phyloP scores from a whole-genome alignment of 129 eudicot species.

The Centrapalus pauciflorus region DNA sequence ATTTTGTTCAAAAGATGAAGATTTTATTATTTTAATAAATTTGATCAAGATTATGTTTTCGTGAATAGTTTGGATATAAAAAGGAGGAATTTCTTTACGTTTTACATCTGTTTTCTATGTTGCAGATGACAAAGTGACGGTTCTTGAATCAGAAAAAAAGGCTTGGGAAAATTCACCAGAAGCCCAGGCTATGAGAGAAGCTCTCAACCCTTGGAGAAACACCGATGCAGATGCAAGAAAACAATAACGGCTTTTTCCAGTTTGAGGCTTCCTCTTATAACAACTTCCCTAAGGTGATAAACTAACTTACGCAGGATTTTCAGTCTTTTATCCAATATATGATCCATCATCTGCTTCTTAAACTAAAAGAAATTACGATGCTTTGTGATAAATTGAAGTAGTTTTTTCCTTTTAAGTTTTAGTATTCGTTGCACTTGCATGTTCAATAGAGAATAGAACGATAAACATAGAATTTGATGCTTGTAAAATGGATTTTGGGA shows the following conservation, averaged over 20 bases:
- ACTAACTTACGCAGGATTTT: background rate
- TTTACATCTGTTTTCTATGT: conserved; percentile 2
- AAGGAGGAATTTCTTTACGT: background rate
- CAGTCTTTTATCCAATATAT: background rate
- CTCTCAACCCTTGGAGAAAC: conserved; percentile 91
- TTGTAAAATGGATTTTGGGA: too few relatives aligned
- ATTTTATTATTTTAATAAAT: too few relatives aligned
- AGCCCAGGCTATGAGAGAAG: conserved; percentile 86
- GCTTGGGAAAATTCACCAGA: conserved; percentile 87
- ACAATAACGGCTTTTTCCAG: conserved; percentile 20
- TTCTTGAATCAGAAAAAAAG: conserved; percentile 74
- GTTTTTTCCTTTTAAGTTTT: too few relatives aligned
- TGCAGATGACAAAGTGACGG: conserved; percentile 92
- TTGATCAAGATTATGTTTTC: too few relatives aligned
- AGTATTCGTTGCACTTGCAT: too few relatives aligned
- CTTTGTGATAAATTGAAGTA: too few relatives aligned
- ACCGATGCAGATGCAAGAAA: conserved; percentile 39
- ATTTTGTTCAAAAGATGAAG: background rate
- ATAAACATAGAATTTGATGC: too few relatives aligned
- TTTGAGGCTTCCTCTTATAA: conserved; percentile 5
- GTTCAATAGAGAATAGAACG: too few relatives aligned
- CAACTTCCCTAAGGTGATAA: background rate
- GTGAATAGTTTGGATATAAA: background rate
- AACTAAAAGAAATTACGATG: background rate
- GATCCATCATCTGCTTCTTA: background rate